phyloP scores from a whole-genome alignment of 1,139 yeast genomes.

The Taphrina pruni region DNA sequence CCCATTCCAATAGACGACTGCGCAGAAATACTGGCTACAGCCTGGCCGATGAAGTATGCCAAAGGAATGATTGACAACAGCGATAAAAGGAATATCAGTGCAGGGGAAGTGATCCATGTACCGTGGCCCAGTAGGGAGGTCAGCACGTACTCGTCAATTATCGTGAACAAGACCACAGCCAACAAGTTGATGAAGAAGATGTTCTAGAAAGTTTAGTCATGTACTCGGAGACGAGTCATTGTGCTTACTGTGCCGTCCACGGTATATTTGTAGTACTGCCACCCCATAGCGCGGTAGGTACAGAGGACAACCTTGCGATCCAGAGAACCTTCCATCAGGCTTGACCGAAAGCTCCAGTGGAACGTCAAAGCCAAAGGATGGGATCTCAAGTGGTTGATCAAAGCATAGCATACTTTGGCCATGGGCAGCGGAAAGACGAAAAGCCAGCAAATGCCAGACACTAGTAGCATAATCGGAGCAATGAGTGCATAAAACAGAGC shows the following conservation, averaged over 20 bases:
- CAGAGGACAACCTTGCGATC: slow-evolving; percentile 62
- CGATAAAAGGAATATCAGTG: slow-evolving; percentile 70
- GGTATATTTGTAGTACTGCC: slow-evolving; percentile 92
- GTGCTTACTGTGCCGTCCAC: slow-evolving; percentile 76
- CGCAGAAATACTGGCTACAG: slow-evolving; percentile 97
- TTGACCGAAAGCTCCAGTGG: slow-evolving; percentile 52
- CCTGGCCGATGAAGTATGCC: slow-evolving; percentile 97
- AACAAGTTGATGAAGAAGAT: slow-evolving; percentile 86
- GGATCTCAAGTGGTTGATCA: slow-evolving; percentile 79
- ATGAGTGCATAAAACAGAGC: slow-evolving; percentile 70
- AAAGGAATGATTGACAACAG: slow-evolving; percentile 85
- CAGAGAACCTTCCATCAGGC: slow-evolving; percentile 50
- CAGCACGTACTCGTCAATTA: slow-evolving; percentile 73
- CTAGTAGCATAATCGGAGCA: slow-evolving; percentile 67
- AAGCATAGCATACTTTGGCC: slow-evolving; percentile 73
- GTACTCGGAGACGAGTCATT: background rate
- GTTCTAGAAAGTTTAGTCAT: slow-evolving; percentile 53
- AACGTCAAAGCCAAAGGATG: slow-evolving; percentile 87
- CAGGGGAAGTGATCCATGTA: slow-evolving; percentile 64
- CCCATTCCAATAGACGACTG: slow-evolving; percentile 99
- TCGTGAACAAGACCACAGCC: slow-evolving; percentile 79
- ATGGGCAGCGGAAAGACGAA: slow-evolving; percentile 90
- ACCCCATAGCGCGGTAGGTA: slow-evolving; percentile 90
- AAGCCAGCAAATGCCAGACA: slow-evolving; percentile 76
- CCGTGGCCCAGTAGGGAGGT: slow-evolving; percentile 60